Percentiles rank a stretch among this genome's conserved stretches.
Conservation (phyloP, 2,329 filamentous ascomycete genomes). For the Epichloe festucae region DNA sequence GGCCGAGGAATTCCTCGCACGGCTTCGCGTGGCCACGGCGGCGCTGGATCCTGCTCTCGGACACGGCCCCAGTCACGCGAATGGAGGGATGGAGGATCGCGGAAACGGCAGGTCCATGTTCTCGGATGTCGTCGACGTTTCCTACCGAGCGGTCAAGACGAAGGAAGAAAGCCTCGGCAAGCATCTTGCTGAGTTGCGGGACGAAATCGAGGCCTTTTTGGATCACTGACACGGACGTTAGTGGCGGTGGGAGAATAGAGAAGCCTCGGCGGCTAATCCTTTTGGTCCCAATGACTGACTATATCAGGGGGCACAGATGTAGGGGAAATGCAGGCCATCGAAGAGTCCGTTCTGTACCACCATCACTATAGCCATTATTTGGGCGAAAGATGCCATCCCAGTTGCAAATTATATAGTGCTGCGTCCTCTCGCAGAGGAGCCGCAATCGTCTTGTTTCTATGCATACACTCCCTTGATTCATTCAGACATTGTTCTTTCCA, state of each 20-base stretch:
- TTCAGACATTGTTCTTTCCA: too few species aligned
- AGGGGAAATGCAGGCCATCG: too few species aligned
- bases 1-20: constrained; percentile 26
- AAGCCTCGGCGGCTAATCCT: too few species aligned
- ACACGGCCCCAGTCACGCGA: constrained; percentile 5
- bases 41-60: constrained; percentile 14
- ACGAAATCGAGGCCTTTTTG: constrained; percentile 21
- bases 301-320: too few species aligned
- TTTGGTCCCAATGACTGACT: too few species aligned
- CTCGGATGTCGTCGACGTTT: constrained; percentile 19
- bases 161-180: constrained; percentile 22
- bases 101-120: constrained; percentile 17
- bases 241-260: background rate
- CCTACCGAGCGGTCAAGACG: constrained; percentile 18
- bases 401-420: too few species aligned
- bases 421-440: too few species aligned
- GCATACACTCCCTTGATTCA: too few species aligned
- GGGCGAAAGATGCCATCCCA: too few species aligned
- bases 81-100: constrained; percentile 2
- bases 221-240: constrained; percentile 8
- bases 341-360: too few species aligned
- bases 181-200: constrained; percentile 19
- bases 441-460: too few species aligned
- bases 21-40: constrained; percentile 20
- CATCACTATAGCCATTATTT: too few species aligned